phyloP scores from a whole-genome alignment of 2,329 filamentous ascomycete genomes.

The Botrytis pseudocinerea region DNA sequence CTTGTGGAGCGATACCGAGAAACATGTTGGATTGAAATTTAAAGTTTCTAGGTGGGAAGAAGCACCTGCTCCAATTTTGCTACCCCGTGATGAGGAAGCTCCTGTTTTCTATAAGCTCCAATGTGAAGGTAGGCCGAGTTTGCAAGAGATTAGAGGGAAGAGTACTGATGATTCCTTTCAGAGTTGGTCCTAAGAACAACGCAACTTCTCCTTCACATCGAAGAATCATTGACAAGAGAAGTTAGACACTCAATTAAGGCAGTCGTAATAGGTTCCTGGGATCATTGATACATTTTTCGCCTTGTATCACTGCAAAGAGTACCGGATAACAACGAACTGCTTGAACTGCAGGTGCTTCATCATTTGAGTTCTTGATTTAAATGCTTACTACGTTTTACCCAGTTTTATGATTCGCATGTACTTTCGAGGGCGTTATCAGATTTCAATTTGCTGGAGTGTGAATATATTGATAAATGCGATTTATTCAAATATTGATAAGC shows the following conservation, averaged over 20 bases:
- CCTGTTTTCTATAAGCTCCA: constrained; percentile 69
- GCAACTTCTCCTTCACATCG: constrained; percentile 63
- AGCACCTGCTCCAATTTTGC: constrained; percentile 52
- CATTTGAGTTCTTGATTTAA: neutral
- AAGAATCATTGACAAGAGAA: constrained; percentile 63
- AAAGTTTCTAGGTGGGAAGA: constrained; percentile 56
- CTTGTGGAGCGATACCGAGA: constrained; percentile 66
- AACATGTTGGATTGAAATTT: constrained; percentile 68
- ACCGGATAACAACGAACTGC: neutral
- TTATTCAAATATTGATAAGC: neutral
- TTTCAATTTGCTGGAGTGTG: neutral
- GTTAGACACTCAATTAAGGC: constrained; percentile 63
- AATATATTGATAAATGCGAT: neutral
- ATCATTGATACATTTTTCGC: constrained; percentile 7
- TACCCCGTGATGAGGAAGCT: constrained; percentile 53
- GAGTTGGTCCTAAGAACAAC: constrained; percentile 68
- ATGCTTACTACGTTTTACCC: constrained; percentile 23
- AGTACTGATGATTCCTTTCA: constrained; percentile 41
- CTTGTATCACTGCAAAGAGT: neutral
- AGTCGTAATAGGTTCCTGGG: constrained; percentile 59
- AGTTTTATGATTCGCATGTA: constrained; percentile 20
- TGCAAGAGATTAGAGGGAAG: neutral
- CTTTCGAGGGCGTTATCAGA: constrained; percentile 23
- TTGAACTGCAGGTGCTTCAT: neutral
- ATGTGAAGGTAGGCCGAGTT: constrained; percentile 61